Evolutionary conservation across 108 stramenopile species (phyloP).

Genomic region (Conticribra guillardii): DNA sequence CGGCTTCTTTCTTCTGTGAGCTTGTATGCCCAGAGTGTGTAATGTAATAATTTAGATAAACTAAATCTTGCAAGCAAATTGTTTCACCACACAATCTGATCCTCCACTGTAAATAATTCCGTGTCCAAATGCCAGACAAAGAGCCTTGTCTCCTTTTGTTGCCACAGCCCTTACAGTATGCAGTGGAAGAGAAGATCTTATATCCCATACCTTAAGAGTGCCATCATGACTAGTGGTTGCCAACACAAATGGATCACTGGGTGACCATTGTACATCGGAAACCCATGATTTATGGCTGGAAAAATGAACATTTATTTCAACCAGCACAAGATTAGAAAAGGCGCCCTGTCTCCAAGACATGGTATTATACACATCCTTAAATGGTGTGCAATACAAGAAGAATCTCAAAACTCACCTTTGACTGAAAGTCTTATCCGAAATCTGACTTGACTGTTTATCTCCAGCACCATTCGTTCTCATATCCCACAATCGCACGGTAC

Average conservation of each 20-base stretch:
- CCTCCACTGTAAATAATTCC: slow-evolving; percentile 70
- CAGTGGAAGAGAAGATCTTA: slow-evolving; percentile 88
- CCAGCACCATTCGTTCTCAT: slow-evolving; percentile 48
- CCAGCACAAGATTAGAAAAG: slow-evolving; percentile 10
- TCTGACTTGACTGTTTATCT: slow-evolving; percentile 24
- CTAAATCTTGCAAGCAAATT: slow-evolving; percentile 40
- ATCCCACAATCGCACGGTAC: slow-evolving; percentile 81
- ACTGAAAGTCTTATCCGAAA: slow-evolving; percentile 46
- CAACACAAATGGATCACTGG: slow-evolving; percentile 75
- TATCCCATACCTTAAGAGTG: slow-evolving; percentile 92
- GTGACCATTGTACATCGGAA: slow-evolving; percentile 81
- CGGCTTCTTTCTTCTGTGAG: no score
- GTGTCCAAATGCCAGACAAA: slow-evolving; percentile 57
- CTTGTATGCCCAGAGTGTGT: no score
- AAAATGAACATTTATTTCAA: slow-evolving; percentile 44
- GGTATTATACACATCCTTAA: no score
- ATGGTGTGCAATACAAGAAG: background rate
- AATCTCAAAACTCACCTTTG: slow-evolving; percentile 44
- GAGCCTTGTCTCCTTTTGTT: slow-evolving; percentile 72
- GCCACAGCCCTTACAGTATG: slow-evolving; percentile 87
- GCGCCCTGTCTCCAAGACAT: no score
- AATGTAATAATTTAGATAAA: no score
- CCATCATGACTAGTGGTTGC: slow-evolving; percentile 90
- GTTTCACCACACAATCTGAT: slow-evolving; percentile 76
- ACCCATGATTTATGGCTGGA: slow-evolving; percentile 93